Base-by-base conservation (phyloP, 139 green algal genomes). In the Tetraselmis striata region DNA sequence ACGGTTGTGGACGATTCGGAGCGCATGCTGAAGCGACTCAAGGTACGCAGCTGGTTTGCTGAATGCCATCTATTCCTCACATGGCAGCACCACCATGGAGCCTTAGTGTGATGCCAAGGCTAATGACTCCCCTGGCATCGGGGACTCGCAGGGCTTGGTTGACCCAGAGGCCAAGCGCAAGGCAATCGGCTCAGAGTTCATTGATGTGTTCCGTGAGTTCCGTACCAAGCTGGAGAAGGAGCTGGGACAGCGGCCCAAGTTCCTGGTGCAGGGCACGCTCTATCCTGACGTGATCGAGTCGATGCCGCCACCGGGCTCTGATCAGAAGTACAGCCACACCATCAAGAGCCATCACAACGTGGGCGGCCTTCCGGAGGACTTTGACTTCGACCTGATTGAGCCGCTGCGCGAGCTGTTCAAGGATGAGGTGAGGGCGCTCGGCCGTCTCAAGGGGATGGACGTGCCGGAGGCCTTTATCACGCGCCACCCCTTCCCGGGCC, bases 291-390 rank as follows among this genome's bases (percentile, higher is more conserved):
- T 99, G 1, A 99, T 99, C 59, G 97, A 99, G 91, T 98, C 92
- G 1, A 98, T 94, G 86, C 97, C 97, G 26, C 97, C 97, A 0
- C 97, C 97, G 23, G 97, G 97, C 81, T 95, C 85, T 59, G 93
- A 89, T 77, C 91, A 97, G 92, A 98, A 98, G 91, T 95, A 99
- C 93, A 95, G 88, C 82, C 97, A 99, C 93, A 99, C 92, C 67
- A 99, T 99, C 92, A 99, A 99, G 92, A 95, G 88, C 81, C 97
- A 99, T 87, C 97, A 99, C 92, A 99, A 99, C 89, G 97, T 99
- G 74, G 97, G 97, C 27, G 97, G 97, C 26, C 90, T 99, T 84
- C 97, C 97, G 25, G 95, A 98, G 87, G 93, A 99, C 85, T 88
- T 99, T 75, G 88, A 96, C 81, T 98, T 99, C 85, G 91, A 92